Percentiles rank a stretch among this genome's conserved stretches.
phyloP scores from a whole-genome alignment of 2,329 filamentous ascomycete genomes.

The Chrysosporium queenslandicum region DNA sequence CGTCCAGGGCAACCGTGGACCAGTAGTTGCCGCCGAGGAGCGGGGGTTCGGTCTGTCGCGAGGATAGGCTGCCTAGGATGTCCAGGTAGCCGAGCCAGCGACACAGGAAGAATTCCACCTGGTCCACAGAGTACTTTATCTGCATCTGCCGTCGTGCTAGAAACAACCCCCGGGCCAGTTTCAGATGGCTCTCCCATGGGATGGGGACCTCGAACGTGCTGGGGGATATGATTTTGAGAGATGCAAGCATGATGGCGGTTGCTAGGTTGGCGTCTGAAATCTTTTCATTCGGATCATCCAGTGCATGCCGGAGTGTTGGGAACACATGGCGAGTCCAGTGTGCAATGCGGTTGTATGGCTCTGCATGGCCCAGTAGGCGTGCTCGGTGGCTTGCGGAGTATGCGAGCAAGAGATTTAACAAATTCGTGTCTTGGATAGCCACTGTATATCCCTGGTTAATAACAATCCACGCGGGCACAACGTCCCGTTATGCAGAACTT shows the following conservation, averaged over 20 bases:
- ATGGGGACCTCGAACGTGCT: constrained; percentile 71
- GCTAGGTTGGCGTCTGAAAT: constrained; percentile 66
- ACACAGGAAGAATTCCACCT: constrained; percentile 60
- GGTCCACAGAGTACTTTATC: constrained; percentile 41
- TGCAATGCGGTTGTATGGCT: constrained; percentile 68
- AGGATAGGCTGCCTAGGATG: constrained; percentile 61
- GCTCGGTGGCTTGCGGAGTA: constrained; percentile 80
- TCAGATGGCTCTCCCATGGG: constrained; percentile 69
- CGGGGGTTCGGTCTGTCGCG: constrained; percentile 46
- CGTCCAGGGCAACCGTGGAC: constrained; percentile 31
- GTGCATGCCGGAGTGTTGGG: constrained; percentile 57
- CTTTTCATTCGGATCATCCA: constrained; percentile 51
- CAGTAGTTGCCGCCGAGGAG: constrained; percentile 44
- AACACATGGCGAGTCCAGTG: constrained; percentile 63
- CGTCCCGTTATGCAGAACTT: too few relatives aligned
- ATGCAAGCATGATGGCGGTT: constrained; percentile 75
- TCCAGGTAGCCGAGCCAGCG: constrained; percentile 81
- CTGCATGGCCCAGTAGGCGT: constrained; percentile 59
- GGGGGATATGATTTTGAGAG: constrained; percentile 72
- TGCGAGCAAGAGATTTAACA: constrained; percentile 66
- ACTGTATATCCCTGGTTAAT: constrained; percentile 33
- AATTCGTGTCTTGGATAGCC: constrained; percentile 43
- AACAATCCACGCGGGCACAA: too few relatives aligned
- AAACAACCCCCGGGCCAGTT: constrained; percentile 66
- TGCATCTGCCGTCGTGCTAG: constrained; percentile 53